Evolutionary conservation across 345 rosid species (phyloP).

Genomic region (Lenwebbia sp.): DNA sequence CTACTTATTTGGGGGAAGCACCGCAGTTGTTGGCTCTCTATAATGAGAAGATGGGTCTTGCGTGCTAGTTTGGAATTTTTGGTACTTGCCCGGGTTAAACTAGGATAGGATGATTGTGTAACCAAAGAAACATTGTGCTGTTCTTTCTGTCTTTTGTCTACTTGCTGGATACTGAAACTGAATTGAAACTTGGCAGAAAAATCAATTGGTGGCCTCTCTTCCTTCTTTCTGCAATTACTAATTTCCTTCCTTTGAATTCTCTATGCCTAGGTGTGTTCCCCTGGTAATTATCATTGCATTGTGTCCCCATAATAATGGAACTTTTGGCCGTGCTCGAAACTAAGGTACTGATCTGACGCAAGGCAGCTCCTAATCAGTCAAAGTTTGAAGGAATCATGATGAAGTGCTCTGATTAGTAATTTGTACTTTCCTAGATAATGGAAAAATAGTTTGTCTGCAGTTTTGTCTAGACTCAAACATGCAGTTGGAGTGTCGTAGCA

Average conservation of each 20-base stretch:
- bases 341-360: not conserved
- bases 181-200: not conserved
- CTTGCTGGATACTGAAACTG: not conserved
- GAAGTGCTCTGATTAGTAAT: not conserved
- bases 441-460: not conserved
- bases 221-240: not conserved
- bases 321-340: not conserved
- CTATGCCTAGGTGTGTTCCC: not conserved
- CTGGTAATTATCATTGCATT: not conserved
- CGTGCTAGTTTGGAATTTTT: not conserved
- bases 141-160: not conserved
- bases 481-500: not conserved
- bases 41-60: conserved; percentile 25
- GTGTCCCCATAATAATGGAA: not conserved
- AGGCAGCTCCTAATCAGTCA: not conserved
- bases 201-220: not conserved
- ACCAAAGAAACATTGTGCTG: not conserved
- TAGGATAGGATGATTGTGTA: not conserved
- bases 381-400: not conserved
- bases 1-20: no score
- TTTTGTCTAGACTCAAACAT: not conserved
- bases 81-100: not conserved
- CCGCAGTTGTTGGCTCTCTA: no score
- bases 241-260: not conserved
- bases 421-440: not conserved